Percentiles rank a stretch among this genome's conserved stretches.
Evolutionary conservation across 2,329 filamentous ascomycete genomes (phyloP).

Genomic region (Xylaria sp.): DNA sequence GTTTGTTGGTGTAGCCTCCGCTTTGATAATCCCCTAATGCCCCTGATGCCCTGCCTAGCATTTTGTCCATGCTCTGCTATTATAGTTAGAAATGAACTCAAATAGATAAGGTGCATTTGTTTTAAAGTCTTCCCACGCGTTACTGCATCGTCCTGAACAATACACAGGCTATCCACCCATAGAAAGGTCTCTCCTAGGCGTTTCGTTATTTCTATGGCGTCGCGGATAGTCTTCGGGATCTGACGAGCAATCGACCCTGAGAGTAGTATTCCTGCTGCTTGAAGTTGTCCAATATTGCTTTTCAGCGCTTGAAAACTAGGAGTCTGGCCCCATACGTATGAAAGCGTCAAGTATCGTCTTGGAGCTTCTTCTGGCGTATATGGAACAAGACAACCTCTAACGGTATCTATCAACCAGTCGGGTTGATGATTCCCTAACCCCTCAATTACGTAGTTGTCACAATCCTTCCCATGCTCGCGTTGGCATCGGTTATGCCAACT

Average conservation of each 20-base stretch:
- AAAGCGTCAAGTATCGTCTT: constrained; percentile 8
- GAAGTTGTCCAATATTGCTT: constrained; percentile 1
- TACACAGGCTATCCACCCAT: constrained; percentile 14
- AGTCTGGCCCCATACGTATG: constrained; percentile 7
- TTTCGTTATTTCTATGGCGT: neutral
- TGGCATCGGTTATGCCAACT: constrained; percentile 7
- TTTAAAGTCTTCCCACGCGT: neutral
- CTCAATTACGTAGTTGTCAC: neutral
- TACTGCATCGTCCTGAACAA: constrained; percentile 7
- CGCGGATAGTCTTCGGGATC: constrained; percentile 6
- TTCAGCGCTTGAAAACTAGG: neutral
- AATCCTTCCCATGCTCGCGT: neutral
- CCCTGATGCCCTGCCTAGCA: constrained; percentile 2
- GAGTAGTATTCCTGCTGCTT: neutral
- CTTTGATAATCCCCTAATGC: constrained; percentile 1
- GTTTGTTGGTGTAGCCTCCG: constrained; percentile 5
- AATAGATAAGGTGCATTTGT: constrained; percentile 7
- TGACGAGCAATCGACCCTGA: constrained; percentile 2
- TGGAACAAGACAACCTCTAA: neutral
- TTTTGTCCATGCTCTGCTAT: constrained; percentile 1
- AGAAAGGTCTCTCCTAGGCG: constrained; percentile 8
- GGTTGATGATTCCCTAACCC: constrained; percentile 7
- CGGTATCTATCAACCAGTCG: constrained; percentile 14
- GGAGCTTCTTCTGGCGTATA: neutral
- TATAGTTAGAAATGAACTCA: neutral